Conservation (phyloP, 176 grass and related monocot species). For the Tuctoria greenei region DNA sequence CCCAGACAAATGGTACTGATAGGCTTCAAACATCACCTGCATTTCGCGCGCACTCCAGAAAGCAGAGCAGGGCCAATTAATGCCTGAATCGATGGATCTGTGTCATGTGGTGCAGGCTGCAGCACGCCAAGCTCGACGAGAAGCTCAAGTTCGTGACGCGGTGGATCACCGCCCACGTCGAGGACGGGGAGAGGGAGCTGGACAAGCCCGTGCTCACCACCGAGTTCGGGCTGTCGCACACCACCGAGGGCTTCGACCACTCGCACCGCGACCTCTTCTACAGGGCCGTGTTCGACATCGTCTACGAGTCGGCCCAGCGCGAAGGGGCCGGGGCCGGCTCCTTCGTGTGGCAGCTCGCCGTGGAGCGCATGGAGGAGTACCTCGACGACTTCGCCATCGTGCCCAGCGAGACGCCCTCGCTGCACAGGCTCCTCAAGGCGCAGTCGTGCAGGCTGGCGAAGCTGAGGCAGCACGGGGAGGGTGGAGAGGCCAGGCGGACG, state of each 20-base stretch:
- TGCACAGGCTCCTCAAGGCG: conserved; percentile 66
- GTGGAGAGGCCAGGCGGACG: conserved; percentile 32
- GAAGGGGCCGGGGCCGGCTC: conserved; percentile 65
- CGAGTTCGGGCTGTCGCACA: conserved; percentile 83
- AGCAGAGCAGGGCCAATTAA: neutral
- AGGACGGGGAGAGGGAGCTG: conserved; percentile 77
- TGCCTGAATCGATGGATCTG: neutral
- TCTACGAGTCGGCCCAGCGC: conserved; percentile 55
- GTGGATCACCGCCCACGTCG: conserved; percentile 81
- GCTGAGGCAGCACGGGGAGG: conserved; percentile 36
- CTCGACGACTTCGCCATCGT: conserved; percentile 71
- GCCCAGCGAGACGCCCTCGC: conserved; percentile 61
- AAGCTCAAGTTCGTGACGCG: conserved; percentile 65
- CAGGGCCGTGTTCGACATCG: conserved; percentile 65
- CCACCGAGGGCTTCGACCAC: conserved; percentile 54
- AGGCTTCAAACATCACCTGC: neutral
- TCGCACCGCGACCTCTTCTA: conserved; percentile 71
- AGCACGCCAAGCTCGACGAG: conserved; percentile 48
- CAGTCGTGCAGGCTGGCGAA: conserved; percentile 74
- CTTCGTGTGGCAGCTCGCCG: conserved; percentile 82
- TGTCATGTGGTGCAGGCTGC: conserved; percentile 41
- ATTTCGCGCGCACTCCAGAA: neutral
- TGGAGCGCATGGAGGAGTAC: conserved; percentile 71
- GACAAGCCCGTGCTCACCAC: conserved; percentile 77
- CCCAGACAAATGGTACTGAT: conserved; percentile 74